A percentile compares a stretch with the other conserved stretches of the same genome.
Conservation (phyloP, 257 asterid genomes). For the Paulownia fortunei region DNA sequence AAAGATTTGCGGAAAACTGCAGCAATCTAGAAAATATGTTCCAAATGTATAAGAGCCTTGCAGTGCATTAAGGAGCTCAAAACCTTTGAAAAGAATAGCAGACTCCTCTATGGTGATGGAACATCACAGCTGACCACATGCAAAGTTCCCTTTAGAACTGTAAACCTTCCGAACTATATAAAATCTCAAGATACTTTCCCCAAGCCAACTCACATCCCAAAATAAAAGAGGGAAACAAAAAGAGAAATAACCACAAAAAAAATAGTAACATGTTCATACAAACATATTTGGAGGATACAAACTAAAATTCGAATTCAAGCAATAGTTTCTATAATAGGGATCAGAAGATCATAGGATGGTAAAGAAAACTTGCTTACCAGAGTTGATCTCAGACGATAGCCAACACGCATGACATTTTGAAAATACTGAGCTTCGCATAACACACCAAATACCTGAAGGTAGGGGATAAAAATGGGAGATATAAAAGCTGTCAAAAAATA, state of each 20-base stretch:
- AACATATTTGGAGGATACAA: neutral
- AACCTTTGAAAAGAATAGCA: constrained; percentile 12
- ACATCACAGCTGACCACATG: neutral
- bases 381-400: constrained; percentile 88
- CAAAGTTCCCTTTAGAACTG: neutral
- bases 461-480: constrained; percentile 18
- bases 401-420: constrained; percentile 98
- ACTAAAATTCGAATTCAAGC: constrained; percentile 16
- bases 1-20: constrained; percentile 91
- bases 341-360: constrained; percentile 7
- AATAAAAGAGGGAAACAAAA: neutral
- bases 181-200: constrained; percentile 4
- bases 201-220: constrained; percentile 6
- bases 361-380: constrained; percentile 60
- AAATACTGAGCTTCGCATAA: constrained; percentile 95
- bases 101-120: neutral
- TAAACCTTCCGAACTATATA: constrained; percentile 14
- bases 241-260: neutral
- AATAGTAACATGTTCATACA: constrained; percentile 5
- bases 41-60: constrained; percentile 15
- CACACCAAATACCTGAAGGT: constrained; percentile 77
- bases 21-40: constrained; percentile 65
- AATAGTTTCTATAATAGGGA: constrained; percentile 12
- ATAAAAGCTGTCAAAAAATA: constrained; percentile 17
- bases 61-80: constrained; percentile 10